Percentiles rank a stretch among this genome's conserved stretches.
Conservation (phyloP, 148 eudicot genomes). For the Talinum fruticosum region DNA sequence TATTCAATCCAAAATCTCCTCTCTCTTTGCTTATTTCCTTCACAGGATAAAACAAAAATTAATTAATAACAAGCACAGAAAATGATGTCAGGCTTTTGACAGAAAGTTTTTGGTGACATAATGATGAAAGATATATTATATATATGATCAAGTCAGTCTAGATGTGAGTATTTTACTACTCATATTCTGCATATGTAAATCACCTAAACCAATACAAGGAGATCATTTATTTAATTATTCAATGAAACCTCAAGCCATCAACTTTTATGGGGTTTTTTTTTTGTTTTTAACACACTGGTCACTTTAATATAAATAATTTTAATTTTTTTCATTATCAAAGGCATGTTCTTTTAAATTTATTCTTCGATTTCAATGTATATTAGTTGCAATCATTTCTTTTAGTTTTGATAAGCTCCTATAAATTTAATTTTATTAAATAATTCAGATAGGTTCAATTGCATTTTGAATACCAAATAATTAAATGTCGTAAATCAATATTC, state of each 20-base stretch:
- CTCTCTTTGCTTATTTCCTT: neutral
- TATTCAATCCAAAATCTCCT: neutral
- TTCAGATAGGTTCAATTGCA: too few relatives aligned
- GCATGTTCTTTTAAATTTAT: too few relatives aligned
- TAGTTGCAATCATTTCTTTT: too few relatives aligned
- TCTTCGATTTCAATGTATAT: too few relatives aligned
- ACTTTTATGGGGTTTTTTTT: neutral
- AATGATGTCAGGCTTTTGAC: neutral
- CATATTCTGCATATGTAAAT: neutral
- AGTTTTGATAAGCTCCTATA: too few relatives aligned
- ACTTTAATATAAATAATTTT: too few relatives aligned
- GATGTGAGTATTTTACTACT: neutral
- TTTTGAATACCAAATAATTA: neutral
- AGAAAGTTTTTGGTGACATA: neutral
- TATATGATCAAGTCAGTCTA: neutral
- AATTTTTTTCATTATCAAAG: too few relatives aligned
- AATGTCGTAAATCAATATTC: slow-evolving; percentile 5
- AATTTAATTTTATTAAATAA: too few relatives aligned
- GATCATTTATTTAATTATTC: neutral
- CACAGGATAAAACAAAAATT: neutral
- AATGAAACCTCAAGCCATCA: neutral
- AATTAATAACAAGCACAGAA: neutral
- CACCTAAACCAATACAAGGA: neutral
- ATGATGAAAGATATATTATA: neutral
- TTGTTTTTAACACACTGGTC: too few relatives aligned